Conservation (phyloP, 2,329 filamentous ascomycete genomes). For the Colletotrichum viniferum region DNA sequence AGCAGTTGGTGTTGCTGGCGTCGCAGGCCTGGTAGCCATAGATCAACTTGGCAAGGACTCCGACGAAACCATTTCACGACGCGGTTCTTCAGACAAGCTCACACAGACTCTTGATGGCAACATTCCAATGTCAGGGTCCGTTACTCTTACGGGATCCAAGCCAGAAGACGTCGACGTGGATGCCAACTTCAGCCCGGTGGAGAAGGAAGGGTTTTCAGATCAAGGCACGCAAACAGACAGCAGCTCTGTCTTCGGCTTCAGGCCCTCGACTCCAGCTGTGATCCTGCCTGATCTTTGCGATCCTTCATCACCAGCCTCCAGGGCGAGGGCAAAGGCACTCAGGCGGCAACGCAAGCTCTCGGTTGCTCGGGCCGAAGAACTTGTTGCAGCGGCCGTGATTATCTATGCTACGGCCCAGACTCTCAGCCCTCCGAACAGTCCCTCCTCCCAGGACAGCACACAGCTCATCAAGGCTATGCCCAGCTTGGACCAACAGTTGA, state of each 20-base stretch:
- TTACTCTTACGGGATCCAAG: background rate
- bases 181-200: background rate
- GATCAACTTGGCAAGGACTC: background rate
- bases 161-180: background rate
- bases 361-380: slow-evolving; percentile 54
- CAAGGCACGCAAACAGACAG: slow-evolving; percentile 21
- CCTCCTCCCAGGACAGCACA: slow-evolving; percentile 20
- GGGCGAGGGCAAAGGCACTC: slow-evolving; percentile 47
- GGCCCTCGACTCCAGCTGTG: slow-evolving; percentile 51
- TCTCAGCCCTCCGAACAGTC: slow-evolving; percentile 46
- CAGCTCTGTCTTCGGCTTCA: slow-evolving; percentile 34
- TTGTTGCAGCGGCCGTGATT: slow-evolving; percentile 57
- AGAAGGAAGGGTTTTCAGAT: slow-evolving; percentile 2
- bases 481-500: slow-evolving; percentile 29
- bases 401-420: slow-evolving; percentile 57
- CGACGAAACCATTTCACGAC: background rate
- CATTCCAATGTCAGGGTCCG: background rate
- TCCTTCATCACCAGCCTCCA: slow-evolving; percentile 38
- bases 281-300: slow-evolving; percentile 48
- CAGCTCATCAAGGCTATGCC: slow-evolving; percentile 28
- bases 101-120: slow-evolving; percentile 13
- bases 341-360: slow-evolving; percentile 49
- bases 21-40: background rate
- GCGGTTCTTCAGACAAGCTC: slow-evolving; percentile 18
- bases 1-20: background rate